Base-by-base conservation (phyloP, 2,329 filamentous ascomycete genomes). In the Periconia sp. region DNA sequence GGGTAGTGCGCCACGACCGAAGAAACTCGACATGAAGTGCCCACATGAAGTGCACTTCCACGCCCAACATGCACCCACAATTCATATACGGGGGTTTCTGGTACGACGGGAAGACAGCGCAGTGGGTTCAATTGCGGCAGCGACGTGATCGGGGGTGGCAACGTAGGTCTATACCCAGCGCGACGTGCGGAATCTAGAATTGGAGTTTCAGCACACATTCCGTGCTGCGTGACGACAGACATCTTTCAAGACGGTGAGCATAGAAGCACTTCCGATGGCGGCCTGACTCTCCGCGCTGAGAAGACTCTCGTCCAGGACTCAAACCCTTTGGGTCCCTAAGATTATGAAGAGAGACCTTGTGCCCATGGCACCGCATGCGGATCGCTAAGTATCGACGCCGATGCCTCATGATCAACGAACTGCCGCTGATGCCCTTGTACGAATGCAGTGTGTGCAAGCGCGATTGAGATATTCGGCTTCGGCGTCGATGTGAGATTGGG, bases 261-360 rank as follows among this genome's bases (percentile, higher is more conserved):
- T 54, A 19, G 33, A 52, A 42, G 50, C 53, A 36, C 40, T 48
- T 37, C 45, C 33, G 25, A 54, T 32, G 18, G 48, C 46, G 29
- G 50, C 50, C 49, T 54, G 48, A 39, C 52, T 56, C 41, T 56
- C 50, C n/a, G 50, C 49, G 30, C 35, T 43, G 22, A 56, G 33
- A 4, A 56, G 40, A 40, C 42, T 40, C 34, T 44, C 45, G 39
- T 41, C 49, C 13, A 44, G 31, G 23, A n/a, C 40, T 46, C 12
- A 56, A 35, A 10, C 46, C 50, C 40, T 54, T 54, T 24, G n/a
- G n/a, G 37, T 43, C 47, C 54, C 53, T 28, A 41, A 38, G 31
- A 54, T 33, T 15, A 54, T 33, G 29, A 52, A 56, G 10, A 48
- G 50, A 38, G 52, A 56, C 16, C 43, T 48, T 47, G 52, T 26